These are phyloP conservation scores for Tuber microsphaerosporum DNA, from an alignment of 495 filamentous ascomycete species.

Conservation along the genomic window DNA sequence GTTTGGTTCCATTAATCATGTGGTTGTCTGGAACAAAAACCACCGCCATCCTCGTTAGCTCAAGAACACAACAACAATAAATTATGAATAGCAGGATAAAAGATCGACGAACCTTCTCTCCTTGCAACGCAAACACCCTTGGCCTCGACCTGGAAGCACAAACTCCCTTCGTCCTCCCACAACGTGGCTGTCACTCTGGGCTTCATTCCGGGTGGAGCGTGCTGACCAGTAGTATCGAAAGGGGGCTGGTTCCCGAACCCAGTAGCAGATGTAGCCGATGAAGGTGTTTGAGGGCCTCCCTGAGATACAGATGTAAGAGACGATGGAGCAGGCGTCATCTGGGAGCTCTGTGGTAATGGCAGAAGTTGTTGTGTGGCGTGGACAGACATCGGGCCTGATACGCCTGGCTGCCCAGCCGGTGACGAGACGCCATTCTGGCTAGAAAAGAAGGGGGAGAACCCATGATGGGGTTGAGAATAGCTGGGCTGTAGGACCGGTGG, in stretches of 20 bases:
- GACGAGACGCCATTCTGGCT: constrained; percentile 71
- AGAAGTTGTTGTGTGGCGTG: constrained; percentile 53
- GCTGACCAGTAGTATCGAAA: constrained; percentile 84
- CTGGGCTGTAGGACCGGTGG: constrained; percentile 77
- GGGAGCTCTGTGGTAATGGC: constrained; percentile 56
- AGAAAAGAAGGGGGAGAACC: constrained; percentile 65
- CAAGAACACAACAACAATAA: constrained; percentile 9
- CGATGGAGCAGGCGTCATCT: constrained; percentile 36
- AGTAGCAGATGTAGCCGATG: constrained; percentile 48
- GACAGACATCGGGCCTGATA: constrained; percentile 60
- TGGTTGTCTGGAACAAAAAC: constrained; percentile 70
- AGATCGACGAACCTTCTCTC: constrained; percentile 65
- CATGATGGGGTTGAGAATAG: constrained; percentile 58
- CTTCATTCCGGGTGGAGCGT: constrained; percentile 93
- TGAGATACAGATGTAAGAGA: constrained; percentile 37
- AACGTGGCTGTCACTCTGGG: constrained; percentile 94
- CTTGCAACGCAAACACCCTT: constrained; percentile 93
- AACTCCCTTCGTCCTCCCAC: constrained; percentile 96
- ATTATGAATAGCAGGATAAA: constrained; percentile 15
- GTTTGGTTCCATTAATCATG: constrained; percentile 98
- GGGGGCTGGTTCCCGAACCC: constrained; percentile 51
- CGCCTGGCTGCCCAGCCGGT: constrained; percentile 57
- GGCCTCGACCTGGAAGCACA: constrained; percentile 97
- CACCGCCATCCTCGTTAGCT: constrained; percentile 20
- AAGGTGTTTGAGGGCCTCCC: constrained; percentile 38